These are phyloP conservation scores for Salisapilia sapeloensis DNA, from an alignment of 352 stramenopile species.

Conservation along the genomic window DNA sequence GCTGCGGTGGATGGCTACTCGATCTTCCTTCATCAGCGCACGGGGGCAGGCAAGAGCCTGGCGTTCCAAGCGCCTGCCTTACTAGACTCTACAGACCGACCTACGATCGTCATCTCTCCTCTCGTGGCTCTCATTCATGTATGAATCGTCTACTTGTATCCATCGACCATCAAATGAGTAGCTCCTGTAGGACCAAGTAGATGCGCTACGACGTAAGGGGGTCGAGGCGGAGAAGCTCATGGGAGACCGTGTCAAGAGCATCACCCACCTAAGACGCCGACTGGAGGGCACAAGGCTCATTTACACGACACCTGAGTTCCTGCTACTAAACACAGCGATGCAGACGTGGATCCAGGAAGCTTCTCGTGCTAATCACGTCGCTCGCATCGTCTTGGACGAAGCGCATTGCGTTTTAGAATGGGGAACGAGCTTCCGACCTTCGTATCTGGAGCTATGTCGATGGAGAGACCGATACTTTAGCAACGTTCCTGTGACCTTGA, in stretches of 20 bases:
- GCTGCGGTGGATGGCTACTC: constrained; percentile 28
- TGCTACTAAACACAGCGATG: constrained; percentile 50
- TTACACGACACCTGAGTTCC: constrained; percentile 71
- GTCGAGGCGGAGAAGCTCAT: constrained; percentile 29
- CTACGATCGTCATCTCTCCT: constrained; percentile 55
- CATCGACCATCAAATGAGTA: neutral
- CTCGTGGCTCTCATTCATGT: constrained; percentile 66
- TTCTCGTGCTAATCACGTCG: constrained; percentile 9
- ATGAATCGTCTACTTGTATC: constrained; percentile 2
- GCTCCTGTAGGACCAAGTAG: constrained; percentile 40
- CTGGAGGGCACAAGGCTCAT: constrained; percentile 29
- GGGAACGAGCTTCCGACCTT: constrained; percentile 55
- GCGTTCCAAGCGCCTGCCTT: constrained; percentile 62
- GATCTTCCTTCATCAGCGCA: constrained; percentile 61
- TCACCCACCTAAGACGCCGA: constrained; percentile 9
- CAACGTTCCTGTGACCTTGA: constrained; percentile 42
- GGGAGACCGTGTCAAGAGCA: constrained; percentile 8
- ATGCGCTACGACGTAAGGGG: constrained; percentile 33
- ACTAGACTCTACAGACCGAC: constrained; percentile 9
- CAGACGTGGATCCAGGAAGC: constrained; percentile 15
- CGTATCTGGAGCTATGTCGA: constrained; percentile 43
- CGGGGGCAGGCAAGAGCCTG: constrained; percentile 62
- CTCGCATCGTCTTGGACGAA: constrained; percentile 56
- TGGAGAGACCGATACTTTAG: constrained; percentile 26
- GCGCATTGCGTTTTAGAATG: constrained; percentile 69